A percentile compares a stretch with the other conserved stretches of the same genome.
Evolutionary conservation across 2,329 filamentous ascomycete genomes (phyloP).

Genomic region (Trichoderma asperellum): DNA sequence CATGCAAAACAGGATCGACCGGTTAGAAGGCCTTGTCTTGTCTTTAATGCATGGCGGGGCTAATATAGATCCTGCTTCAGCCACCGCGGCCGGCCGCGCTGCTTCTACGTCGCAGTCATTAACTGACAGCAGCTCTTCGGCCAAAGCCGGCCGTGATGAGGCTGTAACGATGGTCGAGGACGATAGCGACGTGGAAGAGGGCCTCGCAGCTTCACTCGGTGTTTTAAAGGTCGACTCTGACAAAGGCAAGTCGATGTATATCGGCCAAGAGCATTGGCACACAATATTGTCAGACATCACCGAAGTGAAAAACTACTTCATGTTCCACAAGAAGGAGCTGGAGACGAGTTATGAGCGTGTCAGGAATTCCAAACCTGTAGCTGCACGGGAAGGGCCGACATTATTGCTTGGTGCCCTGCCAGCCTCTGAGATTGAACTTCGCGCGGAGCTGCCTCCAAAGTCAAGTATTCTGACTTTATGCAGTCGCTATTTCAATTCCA

Average conservation of each 20-base stretch:
- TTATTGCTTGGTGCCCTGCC: slow-evolving; percentile 77
- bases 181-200: slow-evolving; percentile 73
- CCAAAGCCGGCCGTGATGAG: slow-evolving; percentile 59
- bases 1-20: slow-evolving; percentile 98
- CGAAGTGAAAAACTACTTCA: slow-evolving; percentile 92
- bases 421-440: slow-evolving; percentile 74
- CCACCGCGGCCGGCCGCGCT: slow-evolving; percentile 39
- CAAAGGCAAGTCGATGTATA: slow-evolving; percentile 77
- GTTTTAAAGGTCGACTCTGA: slow-evolving; percentile 79
- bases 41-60: slow-evolving; percentile 90
- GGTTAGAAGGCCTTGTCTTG: slow-evolving; percentile 87
- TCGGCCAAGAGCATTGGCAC: slow-evolving; percentile 84
- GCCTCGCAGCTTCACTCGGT: slow-evolving; percentile 73
- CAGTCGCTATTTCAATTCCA: slow-evolving; percentile 86
- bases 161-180: slow-evolving; percentile 57
- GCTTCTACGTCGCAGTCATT: slow-evolving; percentile 44
- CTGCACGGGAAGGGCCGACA: slow-evolving; percentile 67
- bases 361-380: slow-evolving; percentile 65
- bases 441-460: slow-evolving; percentile 78
- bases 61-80: slow-evolving; percentile 50
- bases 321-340: slow-evolving; percentile 82
- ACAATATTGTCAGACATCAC: slow-evolving; percentile 79
- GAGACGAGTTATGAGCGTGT: slow-evolving; percentile 81
- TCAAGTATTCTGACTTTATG: slow-evolving; percentile 83
- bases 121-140: slow-evolving; percentile 51